A percentile compares a stretch with the other conserved stretches of the same genome.
These are phyloP conservation scores for Furcasterigmium sp. DNA, from an alignment of 2,329 filamentous ascomycete species.

Conservation along the genomic window DNA sequence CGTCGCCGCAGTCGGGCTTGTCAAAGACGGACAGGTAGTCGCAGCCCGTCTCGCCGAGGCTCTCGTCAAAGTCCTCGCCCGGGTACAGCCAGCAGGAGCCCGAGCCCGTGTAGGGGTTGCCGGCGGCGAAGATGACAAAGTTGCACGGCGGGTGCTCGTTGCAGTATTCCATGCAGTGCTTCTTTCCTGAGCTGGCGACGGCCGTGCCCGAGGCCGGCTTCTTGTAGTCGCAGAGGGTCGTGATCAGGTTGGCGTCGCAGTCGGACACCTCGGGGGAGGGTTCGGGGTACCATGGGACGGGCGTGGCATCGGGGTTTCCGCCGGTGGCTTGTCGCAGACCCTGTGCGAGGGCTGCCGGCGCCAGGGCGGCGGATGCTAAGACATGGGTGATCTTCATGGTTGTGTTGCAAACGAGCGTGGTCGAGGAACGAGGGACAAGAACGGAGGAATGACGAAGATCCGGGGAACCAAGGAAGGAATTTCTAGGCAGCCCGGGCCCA, in stretches of 20 bases:
- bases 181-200: constrained; percentile 15
- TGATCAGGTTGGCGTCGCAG: constrained; percentile 20
- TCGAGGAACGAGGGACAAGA: not conserved
- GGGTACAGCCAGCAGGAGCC: constrained; percentile 24
- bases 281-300: constrained; percentile 7
- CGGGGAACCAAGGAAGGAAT: too few relatives aligned
- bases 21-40: constrained; percentile 14
- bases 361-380: constrained; percentile 14
- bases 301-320: constrained; percentile 5
- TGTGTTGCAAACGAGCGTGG: constrained; percentile 2
- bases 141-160: constrained; percentile 20
- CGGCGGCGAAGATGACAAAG: constrained; percentile 22
- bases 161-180: constrained; percentile 22
- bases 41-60: constrained; percentile 15
- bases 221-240: constrained; percentile 20
- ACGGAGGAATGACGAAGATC: too few relatives aligned
- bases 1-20: constrained; percentile 15
- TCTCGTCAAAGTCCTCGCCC: constrained; percentile 17
- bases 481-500: too few relatives aligned
- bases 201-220: constrained; percentile 14
- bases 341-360: constrained; percentile 10
- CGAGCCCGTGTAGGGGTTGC: constrained; percentile 18
- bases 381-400: constrained; percentile 17
- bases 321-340: constrained; percentile 4
- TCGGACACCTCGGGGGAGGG: constrained; percentile 14